These are phyloP conservation scores for Bretziella fagacearum DNA, from an alignment of 2,329 filamentous ascomycete species.

Conservation along the genomic window DNA sequence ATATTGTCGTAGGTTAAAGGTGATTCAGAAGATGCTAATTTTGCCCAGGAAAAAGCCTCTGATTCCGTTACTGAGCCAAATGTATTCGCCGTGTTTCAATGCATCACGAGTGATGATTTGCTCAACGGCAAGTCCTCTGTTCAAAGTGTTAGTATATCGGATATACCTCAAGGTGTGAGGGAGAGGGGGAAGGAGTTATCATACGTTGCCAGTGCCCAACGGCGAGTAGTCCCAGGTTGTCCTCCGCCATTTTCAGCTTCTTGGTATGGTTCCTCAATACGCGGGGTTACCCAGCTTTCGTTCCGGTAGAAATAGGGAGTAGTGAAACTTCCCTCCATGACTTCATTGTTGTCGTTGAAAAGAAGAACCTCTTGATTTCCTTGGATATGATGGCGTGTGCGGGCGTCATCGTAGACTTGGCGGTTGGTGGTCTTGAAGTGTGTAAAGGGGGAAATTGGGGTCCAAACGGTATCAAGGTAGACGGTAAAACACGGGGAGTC, in stretches of 20 bases:
- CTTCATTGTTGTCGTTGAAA: conserved; percentile 42
- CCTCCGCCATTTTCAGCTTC: conserved; percentile 45
- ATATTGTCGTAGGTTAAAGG: not conserved
- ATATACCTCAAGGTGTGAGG: conserved; percentile 6
- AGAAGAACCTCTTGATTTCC: conserved; percentile 50
- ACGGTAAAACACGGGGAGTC: conserved; percentile 31
- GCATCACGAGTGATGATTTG: conserved; percentile 41
- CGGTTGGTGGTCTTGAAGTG: conserved; percentile 73
- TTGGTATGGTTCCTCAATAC: conserved; percentile 30
- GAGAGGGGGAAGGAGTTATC: conserved; percentile 14
- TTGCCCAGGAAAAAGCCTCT: conserved; percentile 51
- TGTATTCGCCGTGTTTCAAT: conserved; percentile 54
- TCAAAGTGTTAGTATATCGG: conserved; percentile 4
- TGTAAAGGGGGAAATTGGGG: conserved; percentile 45
- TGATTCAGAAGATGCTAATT: conserved; percentile 17
- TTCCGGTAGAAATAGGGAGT: conserved; percentile 66
- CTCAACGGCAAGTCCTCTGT: conserved; percentile 45
- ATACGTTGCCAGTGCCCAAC: conserved; percentile 62
- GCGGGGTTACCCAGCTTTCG: conserved; percentile 65
- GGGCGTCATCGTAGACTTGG: conserved; percentile 52
- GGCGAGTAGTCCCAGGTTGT: conserved; percentile 63
- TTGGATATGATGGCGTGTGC: conserved; percentile 26
- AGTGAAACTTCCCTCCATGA: conserved; percentile 77
- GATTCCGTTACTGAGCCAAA: conserved; percentile 81
- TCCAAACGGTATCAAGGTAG: conserved; percentile 27